phyloP scores from a whole-genome alignment of 768 basidiomycete species.

The Lyophyllum decastes region DNA sequence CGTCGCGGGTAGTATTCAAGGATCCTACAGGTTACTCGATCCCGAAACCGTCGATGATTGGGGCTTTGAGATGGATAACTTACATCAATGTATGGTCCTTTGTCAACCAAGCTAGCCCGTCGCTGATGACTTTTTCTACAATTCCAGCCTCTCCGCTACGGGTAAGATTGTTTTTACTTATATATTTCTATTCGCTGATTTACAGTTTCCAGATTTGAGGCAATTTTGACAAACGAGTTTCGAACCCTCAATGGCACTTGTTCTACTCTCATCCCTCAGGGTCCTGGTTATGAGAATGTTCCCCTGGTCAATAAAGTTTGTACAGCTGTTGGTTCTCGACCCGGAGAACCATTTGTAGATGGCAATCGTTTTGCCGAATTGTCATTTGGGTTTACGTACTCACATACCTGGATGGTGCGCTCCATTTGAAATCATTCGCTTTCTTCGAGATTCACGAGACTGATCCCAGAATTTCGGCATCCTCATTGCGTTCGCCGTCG shows the following conservation, averaged over 20 bases:
- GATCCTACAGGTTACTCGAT: conserved; percentile 48
- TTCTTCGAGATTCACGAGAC: neutral
- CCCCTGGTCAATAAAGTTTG: conserved; percentile 73
- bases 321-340: conserved; percentile 62
- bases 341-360: conserved; percentile 59
- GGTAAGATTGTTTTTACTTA: conserved; percentile 36
- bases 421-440: neutral
- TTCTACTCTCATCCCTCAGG: conserved; percentile 59
- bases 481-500: conserved; percentile 60
- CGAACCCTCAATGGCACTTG: conserved; percentile 63
- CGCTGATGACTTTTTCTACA: conserved; percentile 1
- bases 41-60: conserved; percentile 65
- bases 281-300: conserved; percentile 61
- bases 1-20: conserved; percentile 9
- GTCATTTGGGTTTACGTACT: conserved; percentile 49
- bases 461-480: conserved; percentile 64
- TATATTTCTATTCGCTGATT: conserved; percentile 39
- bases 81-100: conserved; percentile 53
- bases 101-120: neutral
- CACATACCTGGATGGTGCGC: conserved; percentile 24
- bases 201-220: conserved; percentile 59
- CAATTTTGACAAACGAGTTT: conserved; percentile 82
- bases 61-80: conserved; percentile 67
- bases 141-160: conserved; percentile 44
- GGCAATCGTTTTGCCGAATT: conserved; percentile 53